phyloP scores from a whole-genome alignment of 257 asterid species.

The Dorcoceras hygrometricum region DNA sequence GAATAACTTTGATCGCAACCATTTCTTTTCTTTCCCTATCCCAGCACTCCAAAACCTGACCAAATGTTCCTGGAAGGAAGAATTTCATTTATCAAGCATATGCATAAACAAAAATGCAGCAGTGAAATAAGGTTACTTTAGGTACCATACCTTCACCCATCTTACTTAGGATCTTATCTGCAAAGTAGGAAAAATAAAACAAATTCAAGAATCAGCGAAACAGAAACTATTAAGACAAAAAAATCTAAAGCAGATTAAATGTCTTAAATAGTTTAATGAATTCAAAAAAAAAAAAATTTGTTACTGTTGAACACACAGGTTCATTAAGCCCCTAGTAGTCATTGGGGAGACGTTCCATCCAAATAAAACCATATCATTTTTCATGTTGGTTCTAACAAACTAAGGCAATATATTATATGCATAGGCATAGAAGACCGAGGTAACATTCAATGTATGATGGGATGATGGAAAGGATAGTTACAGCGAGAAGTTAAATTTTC shows the following conservation, averaged over 20 bases:
- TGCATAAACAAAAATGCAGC: neutral
- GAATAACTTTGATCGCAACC: constrained; percentile 88
- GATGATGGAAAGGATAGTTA: constrained; percentile 60
- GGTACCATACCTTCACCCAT: constrained; percentile 77
- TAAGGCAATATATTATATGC: neutral
- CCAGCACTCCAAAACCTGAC: constrained; percentile 96
- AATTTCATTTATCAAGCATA: neutral
- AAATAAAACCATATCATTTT: neutral
- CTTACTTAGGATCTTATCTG: constrained; percentile 87
- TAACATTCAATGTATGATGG: constrained; percentile 27
- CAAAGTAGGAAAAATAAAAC: constrained; percentile 9
- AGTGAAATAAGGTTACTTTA: neutral
- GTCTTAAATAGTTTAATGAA: no score
- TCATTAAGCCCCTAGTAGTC: neutral
- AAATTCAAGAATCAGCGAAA: neutral
- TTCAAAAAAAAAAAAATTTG: no score
- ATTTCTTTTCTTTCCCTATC: constrained; percentile 74
- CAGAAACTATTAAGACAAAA: neutral
- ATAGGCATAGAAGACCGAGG: neutral
- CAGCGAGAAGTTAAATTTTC: constrained; percentile 95
- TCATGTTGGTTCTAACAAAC: neutral
- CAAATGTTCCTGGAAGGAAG: constrained; percentile 64
- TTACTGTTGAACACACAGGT: neutral
- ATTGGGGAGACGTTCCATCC: neutral
- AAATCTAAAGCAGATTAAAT: neutral